Evolutionary conservation across 176 grass and related monocot species (phyloP).

Genomic region (Paspalum vaginatum): DNA sequence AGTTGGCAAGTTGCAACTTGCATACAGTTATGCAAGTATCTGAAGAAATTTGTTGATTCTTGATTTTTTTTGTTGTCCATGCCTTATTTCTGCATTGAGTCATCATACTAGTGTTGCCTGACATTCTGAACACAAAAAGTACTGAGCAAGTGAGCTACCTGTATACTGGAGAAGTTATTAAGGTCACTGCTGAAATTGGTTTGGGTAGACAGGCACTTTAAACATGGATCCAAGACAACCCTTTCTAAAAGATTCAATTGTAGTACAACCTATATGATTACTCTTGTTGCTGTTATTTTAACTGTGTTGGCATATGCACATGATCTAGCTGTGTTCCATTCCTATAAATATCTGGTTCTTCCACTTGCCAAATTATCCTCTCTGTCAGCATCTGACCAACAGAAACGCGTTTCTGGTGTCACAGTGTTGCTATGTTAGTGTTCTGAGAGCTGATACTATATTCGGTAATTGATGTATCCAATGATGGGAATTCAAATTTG

Average conservation of each 20-base stretch:
- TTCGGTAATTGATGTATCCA: slow-evolving; percentile 1
- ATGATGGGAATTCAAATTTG: slow-evolving; percentile 8
- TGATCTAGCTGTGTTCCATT: not conserved
- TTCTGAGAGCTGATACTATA: not conserved
- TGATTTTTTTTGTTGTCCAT: not conserved
- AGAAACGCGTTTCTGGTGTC: not conserved
- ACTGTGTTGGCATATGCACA: not conserved
- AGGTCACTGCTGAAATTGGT: not conserved
- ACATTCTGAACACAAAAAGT: not conserved
- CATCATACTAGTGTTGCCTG: not conserved
- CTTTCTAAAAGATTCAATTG: slow-evolving; percentile 5
- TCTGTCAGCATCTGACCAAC: not conserved
- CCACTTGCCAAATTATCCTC: not conserved
- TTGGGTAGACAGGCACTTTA: not conserved
- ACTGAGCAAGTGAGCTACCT: not conserved
- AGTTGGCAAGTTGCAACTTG: no score
- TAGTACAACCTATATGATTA: not conserved
- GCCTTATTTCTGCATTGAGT: not conserved
- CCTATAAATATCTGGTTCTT: slow-evolving; percentile 7
- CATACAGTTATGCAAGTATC: not conserved
- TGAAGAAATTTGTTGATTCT: not conserved
- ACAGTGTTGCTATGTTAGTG: not conserved
- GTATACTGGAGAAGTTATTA: not conserved
- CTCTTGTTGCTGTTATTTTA: not conserved
- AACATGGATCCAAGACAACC: not conserved